phyloP scores from a whole-genome alignment of 2,329 filamentous ascomycete species.

The Arthrobotrys sphaeroides region DNA sequence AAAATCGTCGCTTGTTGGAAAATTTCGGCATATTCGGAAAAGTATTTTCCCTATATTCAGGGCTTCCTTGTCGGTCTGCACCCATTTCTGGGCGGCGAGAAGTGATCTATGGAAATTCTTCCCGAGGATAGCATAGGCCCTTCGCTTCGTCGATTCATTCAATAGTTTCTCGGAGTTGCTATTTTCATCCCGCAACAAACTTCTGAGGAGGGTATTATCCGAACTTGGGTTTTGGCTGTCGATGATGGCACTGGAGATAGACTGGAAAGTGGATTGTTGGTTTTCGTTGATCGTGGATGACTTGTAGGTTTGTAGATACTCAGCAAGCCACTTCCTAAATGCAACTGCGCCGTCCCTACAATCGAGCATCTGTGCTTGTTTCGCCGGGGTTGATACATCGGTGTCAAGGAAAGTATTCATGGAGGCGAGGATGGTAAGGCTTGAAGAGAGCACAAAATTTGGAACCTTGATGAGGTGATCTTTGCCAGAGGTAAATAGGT shows the following conservation, averaged over 20 bases:
- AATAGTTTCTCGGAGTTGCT: constrained; percentile 71
- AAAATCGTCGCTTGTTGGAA: constrained; percentile 73
- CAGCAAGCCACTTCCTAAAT: constrained; percentile 82
- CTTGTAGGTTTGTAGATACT: constrained; percentile 72
- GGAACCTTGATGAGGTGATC: constrained; percentile 72
- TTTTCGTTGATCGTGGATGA: constrained; percentile 63
- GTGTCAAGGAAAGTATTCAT: constrained; percentile 79
- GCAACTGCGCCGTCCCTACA: constrained; percentile 78
- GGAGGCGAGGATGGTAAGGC: constrained; percentile 80
- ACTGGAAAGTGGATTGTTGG: constrained; percentile 70
- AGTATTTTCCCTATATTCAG: constrained; percentile 72
- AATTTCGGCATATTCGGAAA: constrained; percentile 78
- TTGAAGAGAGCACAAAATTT: constrained; percentile 81
- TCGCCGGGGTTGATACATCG: constrained; percentile 79
- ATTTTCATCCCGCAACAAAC: constrained; percentile 82
- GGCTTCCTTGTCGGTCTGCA: constrained; percentile 69
- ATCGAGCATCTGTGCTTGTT: constrained; percentile 80
- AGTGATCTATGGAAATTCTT: constrained; percentile 74
- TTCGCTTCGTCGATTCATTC: constrained; percentile 73
- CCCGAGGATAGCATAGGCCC: constrained; percentile 78
- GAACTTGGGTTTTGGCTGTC: constrained; percentile 39
- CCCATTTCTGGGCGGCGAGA: constrained; percentile 32
- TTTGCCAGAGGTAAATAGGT: constrained; percentile 76
- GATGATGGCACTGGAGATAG: constrained; percentile 63
- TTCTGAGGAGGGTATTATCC: constrained; percentile 66